phyloP scores from a whole-genome alignment of 331 rosid species.

The Erythrophleum ivorense region DNA sequence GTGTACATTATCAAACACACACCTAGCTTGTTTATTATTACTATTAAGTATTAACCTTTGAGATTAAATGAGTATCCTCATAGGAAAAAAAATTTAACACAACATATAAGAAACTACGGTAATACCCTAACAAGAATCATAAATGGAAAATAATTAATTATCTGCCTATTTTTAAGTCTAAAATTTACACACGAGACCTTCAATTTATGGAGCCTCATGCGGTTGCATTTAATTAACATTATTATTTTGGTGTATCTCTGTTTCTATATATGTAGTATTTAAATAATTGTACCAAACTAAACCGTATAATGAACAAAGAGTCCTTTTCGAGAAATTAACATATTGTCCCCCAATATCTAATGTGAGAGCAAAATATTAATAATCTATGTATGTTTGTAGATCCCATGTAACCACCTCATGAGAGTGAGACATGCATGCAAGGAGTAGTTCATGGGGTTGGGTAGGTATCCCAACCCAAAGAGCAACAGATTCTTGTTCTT shows the following conservation, averaged over 20 bases:
- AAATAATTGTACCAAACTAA: constrained; percentile 26
- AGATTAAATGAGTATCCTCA: constrained; percentile 23
- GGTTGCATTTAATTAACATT: constrained; percentile 30
- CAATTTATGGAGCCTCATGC: neutral
- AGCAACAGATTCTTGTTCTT: constrained; percentile 56
- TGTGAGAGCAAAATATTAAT: constrained; percentile 7
- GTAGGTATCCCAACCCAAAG: constrained; percentile 68
- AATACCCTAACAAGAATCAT: neutral
- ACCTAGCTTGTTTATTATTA: neutral
- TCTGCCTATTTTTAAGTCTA: neutral
- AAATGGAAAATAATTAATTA: neutral
- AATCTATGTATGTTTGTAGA: constrained; percentile 34
- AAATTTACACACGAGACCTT: constrained; percentile 3
- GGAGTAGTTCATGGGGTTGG: constrained; percentile 63
- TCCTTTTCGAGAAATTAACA: constrained; percentile 48
- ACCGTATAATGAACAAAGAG: constrained; percentile 30
- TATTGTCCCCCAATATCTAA: neutral
- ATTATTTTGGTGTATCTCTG: constrained; percentile 24
- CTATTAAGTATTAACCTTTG: constrained; percentile 11
- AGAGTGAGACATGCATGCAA: constrained; percentile 45
- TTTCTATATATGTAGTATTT: neutral
- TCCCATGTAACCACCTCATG: constrained; percentile 57
- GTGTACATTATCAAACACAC: constrained; percentile 32
- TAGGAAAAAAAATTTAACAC: neutral
- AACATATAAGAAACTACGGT: neutral